Percentiles rank a stretch among this genome's conserved stretches.
Conservation (phyloP, 805 yeast species). For the Suhomyces sp. region DNA sequence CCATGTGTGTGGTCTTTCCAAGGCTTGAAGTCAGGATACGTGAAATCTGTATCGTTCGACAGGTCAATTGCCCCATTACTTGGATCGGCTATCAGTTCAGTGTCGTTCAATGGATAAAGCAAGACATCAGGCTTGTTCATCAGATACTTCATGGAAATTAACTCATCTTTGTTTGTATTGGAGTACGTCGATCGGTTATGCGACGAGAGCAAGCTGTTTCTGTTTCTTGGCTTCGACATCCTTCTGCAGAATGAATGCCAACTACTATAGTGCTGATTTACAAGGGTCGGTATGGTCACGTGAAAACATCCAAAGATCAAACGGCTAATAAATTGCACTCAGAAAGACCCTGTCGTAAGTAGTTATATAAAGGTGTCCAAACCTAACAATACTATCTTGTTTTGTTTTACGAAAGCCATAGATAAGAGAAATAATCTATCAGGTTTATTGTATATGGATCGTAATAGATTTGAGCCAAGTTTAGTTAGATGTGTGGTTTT, state of each 20-base stretch:
- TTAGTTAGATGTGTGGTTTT: too few species aligned
- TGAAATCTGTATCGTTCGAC: not conserved
- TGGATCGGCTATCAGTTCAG: not conserved
- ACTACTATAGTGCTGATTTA: not conserved
- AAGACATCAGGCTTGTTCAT: constrained; percentile 34
- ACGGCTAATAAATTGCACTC: too few species aligned
- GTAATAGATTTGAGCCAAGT: too few species aligned
- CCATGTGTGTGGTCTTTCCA: constrained; percentile 57
- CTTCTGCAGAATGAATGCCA: not conserved
- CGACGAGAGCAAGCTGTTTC: constrained; percentile 27
- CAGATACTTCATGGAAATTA: constrained; percentile 32
- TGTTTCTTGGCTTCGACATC: constrained; percentile 30
- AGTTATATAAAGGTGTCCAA: too few species aligned
- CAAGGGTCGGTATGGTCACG: not conserved
- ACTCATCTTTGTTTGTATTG: constrained; percentile 28
- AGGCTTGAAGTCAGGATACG: constrained; percentile 68
- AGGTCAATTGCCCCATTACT: not conserved
- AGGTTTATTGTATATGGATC: too few species aligned
- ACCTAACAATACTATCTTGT: too few species aligned
- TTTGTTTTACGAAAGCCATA: too few species aligned
- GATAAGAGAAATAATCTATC: too few species aligned
- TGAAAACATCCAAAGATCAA: not conserved
- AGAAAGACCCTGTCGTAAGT: too few species aligned
- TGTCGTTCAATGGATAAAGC: constrained; percentile 35
- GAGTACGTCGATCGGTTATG: constrained; percentile 19